These are phyloP conservation scores for Fusarium subtropicale DNA, from an alignment of 2,329 filamentous ascomycete genomes.

Conservation along the genomic window DNA sequence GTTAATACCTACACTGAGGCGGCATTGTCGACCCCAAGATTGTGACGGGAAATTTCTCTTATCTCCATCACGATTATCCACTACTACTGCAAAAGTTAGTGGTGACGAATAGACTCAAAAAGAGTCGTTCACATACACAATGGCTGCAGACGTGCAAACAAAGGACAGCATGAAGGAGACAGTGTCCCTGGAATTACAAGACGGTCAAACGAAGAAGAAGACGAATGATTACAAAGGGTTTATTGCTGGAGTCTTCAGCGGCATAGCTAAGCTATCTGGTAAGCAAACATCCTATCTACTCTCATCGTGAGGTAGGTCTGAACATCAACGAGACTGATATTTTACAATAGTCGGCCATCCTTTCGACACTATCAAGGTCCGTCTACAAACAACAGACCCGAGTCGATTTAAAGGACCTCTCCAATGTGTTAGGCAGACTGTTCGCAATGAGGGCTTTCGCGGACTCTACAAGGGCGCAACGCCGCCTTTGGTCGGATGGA, in stretches of 20 bases:
- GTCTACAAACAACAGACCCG: slow-evolving; percentile 85
- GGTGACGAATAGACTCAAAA: slow-evolving; percentile 18
- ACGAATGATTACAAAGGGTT: slow-evolving; percentile 84
- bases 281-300: slow-evolving; percentile 46
- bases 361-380: slow-evolving; percentile 97
- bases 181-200: neutral
- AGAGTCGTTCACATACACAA: slow-evolving; percentile 17
- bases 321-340: slow-evolving; percentile 11
- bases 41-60: neutral
- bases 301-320: neutral
- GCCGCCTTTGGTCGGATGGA: slow-evolving; percentile 94
- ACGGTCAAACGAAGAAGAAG: slow-evolving; percentile 21
- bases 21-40: neutral
- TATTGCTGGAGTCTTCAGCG: slow-evolving; percentile 94
- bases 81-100: neutral
- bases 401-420: slow-evolving; percentile 86
- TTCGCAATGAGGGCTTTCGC: slow-evolving; percentile 84
- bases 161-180: slow-evolving; percentile 9
- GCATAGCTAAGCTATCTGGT: slow-evolving; percentile 90
- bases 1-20: neutral
- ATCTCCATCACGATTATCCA: neutral
- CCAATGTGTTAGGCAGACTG: slow-evolving; percentile 85
- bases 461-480: slow-evolving; percentile 96
- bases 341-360: slow-evolving; percentile 69
- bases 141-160: slow-evolving; percentile 42